Evolutionary conservation across 1,139 yeast genomes (phyloP).

Genomic region (Geotrichum restrictum): DNA sequence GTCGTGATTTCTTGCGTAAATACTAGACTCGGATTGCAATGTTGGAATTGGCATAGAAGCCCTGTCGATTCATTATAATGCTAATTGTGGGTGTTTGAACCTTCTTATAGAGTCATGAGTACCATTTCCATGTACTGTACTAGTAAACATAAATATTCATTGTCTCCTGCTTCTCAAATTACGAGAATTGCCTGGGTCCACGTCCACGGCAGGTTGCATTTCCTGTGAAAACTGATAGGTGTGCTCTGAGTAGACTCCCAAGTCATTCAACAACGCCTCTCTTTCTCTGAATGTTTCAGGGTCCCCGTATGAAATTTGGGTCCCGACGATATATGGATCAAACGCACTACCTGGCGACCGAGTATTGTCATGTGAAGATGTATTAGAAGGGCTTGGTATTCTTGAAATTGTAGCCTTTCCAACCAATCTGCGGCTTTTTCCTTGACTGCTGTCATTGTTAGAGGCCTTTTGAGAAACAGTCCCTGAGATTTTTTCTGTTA

Average conservation of each 20-base stretch:
- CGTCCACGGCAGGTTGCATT: conserved; percentile 20
- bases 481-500: conserved; percentile 2
- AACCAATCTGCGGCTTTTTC: conserved; percentile 8
- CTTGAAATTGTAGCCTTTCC: conserved; percentile 9
- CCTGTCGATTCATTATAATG: too few species aligned
- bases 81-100: conserved; percentile 23
- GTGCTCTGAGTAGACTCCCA: conserved; percentile 25
- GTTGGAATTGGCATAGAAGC: too few species aligned
- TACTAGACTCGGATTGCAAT: too few species aligned
- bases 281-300: conserved; percentile 13
- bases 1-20: conserved; percentile 42
- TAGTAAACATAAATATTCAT: too few species aligned
- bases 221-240: conserved; percentile 13
- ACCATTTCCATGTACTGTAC: too few species aligned
- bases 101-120: too few species aligned
- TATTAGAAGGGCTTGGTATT: not conserved
- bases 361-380: not conserved
- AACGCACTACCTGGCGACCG: not conserved
- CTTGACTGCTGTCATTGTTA: conserved; percentile 3
- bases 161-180: conserved; percentile 4
- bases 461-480: conserved; percentile 3
- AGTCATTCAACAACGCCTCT: conserved; percentile 26
- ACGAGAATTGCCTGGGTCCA: not conserved
- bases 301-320: conserved; percentile 15
- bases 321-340: conserved; percentile 8